Evolutionary conservation across 2,329 filamentous ascomycete genomes (phyloP).

Genomic region (Colletotrichum viniferum): DNA sequence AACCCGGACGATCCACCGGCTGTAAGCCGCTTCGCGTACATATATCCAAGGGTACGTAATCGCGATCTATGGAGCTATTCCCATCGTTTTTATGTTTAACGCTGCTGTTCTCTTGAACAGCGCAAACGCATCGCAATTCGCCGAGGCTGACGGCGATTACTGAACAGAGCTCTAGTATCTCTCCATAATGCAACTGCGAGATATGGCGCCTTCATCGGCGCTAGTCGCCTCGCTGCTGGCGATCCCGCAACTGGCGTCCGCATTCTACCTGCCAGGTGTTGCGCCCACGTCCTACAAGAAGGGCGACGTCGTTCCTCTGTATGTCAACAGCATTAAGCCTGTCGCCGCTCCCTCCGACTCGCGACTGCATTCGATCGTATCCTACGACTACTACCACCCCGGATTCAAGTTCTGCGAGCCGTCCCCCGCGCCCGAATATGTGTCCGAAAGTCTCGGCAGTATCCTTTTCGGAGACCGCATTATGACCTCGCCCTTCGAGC

Average conservation of each 20-base stretch:
- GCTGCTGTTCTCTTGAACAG: neutral
- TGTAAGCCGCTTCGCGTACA: slow-evolving; percentile 9
- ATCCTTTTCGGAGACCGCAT: slow-evolving; percentile 98
- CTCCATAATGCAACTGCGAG: slow-evolving; percentile 48
- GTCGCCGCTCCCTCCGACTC: slow-evolving; percentile 78
- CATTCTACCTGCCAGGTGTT: slow-evolving; percentile 96
- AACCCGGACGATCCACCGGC: slow-evolving; percentile 13
- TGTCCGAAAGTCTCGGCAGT: slow-evolving; percentile 90
- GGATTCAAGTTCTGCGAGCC: slow-evolving; percentile 89
- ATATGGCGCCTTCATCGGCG: slow-evolving; percentile 51
- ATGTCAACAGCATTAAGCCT: slow-evolving; percentile 92
- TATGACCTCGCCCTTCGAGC: slow-evolving; percentile 91
- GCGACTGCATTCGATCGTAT: slow-evolving; percentile 88
- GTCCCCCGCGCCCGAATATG: slow-evolving; percentile 74
- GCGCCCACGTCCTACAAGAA: slow-evolving; percentile 89
- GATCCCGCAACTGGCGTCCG: slow-evolving; percentile 61
- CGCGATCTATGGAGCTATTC: slow-evolving; percentile 10
- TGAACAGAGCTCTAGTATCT: neutral
- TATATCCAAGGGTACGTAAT: slow-evolving; percentile 17
- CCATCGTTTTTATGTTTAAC: slow-evolving; percentile 8
- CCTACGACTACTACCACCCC: slow-evolving; percentile 94
- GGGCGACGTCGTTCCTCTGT: slow-evolving; percentile 81
- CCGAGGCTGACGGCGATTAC: neutral
- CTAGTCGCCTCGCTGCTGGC: slow-evolving; percentile 55
- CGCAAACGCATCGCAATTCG: neutral